Base-by-base conservation (phyloP, 305 asterid species). In the Andrographis paniculata region DNA sequence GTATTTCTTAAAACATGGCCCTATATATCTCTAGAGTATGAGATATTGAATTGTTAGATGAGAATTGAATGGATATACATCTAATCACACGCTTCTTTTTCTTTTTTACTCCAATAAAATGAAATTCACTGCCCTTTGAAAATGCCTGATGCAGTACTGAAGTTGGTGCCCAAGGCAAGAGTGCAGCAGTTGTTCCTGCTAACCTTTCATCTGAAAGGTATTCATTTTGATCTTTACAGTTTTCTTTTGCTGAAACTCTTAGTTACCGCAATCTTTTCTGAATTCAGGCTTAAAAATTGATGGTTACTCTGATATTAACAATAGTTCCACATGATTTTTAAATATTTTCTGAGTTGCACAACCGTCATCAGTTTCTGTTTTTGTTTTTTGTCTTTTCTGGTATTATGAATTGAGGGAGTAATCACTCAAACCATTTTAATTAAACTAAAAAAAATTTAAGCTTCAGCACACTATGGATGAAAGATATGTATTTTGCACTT, bases 131-230 rank as follows among this genome's bases (percentile, higher is more conserved):
- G 28, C 30, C 35, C 20, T 45, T 43, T 36, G 33, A 23, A 54
- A 49, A 30, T 55, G 10, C 36, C 53, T 61, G 42, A 21, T 76
- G 68, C 82, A 85, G 95, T 47, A 49, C 53, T 52, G 92, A 82
- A 52, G 63, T 10, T 69, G 79, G 81, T 47, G 62, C 66, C 39
- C 70, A 79, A 48, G 80, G 87, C 47, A 82, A 65, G 76, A 81
- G 76, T 62, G 54, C 67, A 15, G 55, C 86, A 41, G 53, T 79
- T 57, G 55, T 78, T 57, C 65, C 91, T 12, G 30, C 80, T 61
- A 74, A 59, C 19, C 64, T 58, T 62, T 69, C 87, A 42, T 72
- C 95, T 21, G 93, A 79, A 60, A 84, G 99, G 99, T 92, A 23
- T 62, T 53, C 19, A 36, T 21, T 55, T 24, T 38, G 13, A 46